Percentiles rank a stretch among this genome's conserved stretches.
phyloP scores from a whole-genome alignment of 192 early-diverging fungal genomes.

The Gamsiella multidivaricata region DNA sequence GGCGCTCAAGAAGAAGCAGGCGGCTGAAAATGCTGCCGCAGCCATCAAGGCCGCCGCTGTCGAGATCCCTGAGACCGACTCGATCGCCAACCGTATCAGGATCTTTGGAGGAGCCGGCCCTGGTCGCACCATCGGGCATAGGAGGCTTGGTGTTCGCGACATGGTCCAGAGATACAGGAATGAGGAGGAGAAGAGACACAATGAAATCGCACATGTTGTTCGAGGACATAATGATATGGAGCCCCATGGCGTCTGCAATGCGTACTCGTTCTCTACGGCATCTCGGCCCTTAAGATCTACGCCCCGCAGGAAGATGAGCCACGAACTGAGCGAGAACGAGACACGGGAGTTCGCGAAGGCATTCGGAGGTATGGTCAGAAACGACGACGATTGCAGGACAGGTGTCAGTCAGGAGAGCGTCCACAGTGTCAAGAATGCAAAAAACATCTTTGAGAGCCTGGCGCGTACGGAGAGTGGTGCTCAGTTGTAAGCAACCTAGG shows the following conservation, averaged over 20 bases:
- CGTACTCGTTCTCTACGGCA: constrained; percentile 37
- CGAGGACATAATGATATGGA: constrained; percentile 27
- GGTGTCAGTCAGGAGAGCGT: constrained; percentile 45
- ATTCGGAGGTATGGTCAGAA: constrained; percentile 17
- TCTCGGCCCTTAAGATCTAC: constrained; percentile 23
- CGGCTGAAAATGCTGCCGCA: constrained; percentile 13
- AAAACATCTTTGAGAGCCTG: constrained; percentile 44
- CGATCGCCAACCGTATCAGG: constrained; percentile 35
- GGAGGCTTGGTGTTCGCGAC: constrained; percentile 21
- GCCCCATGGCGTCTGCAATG: constrained; percentile 28
- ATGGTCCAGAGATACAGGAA: constrained; percentile 38
- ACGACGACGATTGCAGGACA: not conserved
- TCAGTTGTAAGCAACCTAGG: constrained; percentile 19
- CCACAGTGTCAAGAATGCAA: constrained; percentile 39
- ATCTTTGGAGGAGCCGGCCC: constrained; percentile 38
- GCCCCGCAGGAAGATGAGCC: constrained; percentile 41
- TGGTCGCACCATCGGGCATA: not conserved
- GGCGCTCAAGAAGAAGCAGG: constrained; percentile 52
- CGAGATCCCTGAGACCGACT: constrained; percentile 37
- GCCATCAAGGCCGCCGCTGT: constrained; percentile 27
- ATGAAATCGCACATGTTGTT: constrained; percentile 38
- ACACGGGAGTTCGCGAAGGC: not conserved
- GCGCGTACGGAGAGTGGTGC: constrained; percentile 19
- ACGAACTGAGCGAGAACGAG: constrained; percentile 39
- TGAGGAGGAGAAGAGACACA: constrained; percentile 32